Conservation (phyloP, 176 grass and related monocot species). For the Microstegium vimineum region DNA sequence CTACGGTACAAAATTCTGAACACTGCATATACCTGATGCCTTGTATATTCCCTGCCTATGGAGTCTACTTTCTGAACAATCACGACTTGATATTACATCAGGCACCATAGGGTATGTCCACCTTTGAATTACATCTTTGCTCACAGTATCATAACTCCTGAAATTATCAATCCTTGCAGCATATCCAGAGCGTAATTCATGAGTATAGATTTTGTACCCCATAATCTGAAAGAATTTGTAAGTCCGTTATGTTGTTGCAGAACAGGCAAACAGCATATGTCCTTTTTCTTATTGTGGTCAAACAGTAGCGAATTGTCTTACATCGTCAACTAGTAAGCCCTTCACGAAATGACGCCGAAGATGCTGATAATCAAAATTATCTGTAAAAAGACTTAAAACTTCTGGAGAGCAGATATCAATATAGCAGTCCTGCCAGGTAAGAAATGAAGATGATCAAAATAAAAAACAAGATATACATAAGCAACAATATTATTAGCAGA, state of each 20-base stretch:
- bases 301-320: slow-evolving; percentile 29
- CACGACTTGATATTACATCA: slow-evolving; percentile 60
- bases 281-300: background rate
- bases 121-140: slow-evolving; percentile 91
- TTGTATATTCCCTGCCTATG: slow-evolving; percentile 83
- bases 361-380: slow-evolving; percentile 98
- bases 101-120: slow-evolving; percentile 91
- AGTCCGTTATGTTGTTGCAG: background rate
- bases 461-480: background rate
- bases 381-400: slow-evolving; percentile 88
- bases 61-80: slow-evolving; percentile 46
- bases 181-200: slow-evolving; percentile 88
- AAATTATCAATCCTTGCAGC: slow-evolving; percentile 91
- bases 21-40: slow-evolving; percentile 52
- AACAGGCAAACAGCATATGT: slow-evolving; percentile 13
- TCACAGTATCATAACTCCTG: slow-evolving; percentile 88
- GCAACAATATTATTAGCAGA: slow-evolving; percentile 9
- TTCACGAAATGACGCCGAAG: slow-evolving; percentile 98
- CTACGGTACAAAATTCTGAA: background rate
- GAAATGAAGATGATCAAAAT: background rate
- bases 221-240: slow-evolving; percentile 68
- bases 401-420: slow-evolving; percentile 98
- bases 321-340: slow-evolving; percentile 93
- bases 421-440: slow-evolving; percentile 79
- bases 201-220: slow-evolving; percentile 96